Evolutionary conservation across 129 eudicot species (phyloP), one percentile per base, ranked within the genome.

Genomic region (Oenanthe sinensis): DNA sequence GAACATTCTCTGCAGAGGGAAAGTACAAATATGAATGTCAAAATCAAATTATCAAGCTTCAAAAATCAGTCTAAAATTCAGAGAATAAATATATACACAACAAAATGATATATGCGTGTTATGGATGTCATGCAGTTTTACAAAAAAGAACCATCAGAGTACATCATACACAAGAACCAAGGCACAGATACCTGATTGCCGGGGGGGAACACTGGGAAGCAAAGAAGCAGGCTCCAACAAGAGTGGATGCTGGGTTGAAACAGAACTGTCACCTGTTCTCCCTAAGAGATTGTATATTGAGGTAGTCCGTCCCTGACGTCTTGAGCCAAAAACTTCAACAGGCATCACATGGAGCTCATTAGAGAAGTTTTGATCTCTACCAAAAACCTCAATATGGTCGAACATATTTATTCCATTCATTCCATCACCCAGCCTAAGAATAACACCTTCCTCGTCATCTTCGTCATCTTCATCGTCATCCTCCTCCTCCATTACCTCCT

Each of bases 311-410:
- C 97, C 98, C 78, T 90, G 98, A 20, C 96, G 89, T 75, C 98
- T 90, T 67, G 97, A 90, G 76, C 97, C 97, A 84, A 95, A 90
- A 71, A 95, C 90, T 86, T 95, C 98, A 87, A 95, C 97, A 70
- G 97, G 98, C 98, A 95, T 91, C 76, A 95, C 96, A 71, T 94
- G 97, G 37, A 91, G 86, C 77, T 90, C 98, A 80, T 82, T 95
- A 79, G 86, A 54, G 42, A 91, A 82, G 79, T 90, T 85, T 79
- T 89, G 89, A 71, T 95, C 98, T 80, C 98, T 85, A 55, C 96
- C 96, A 87, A 95, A 88, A 62, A 95, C 96, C 86, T 95, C 97
- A 79, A 95, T 91, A 82, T 96, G 99, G 81, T 96, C 99, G 81
- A 96, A 88, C 47, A 95, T 97, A 87, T 90, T 90, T 78, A 92